Evolutionary conservation across 2,329 filamentous ascomycete genomes (phyloP).

Genomic region (Stagonosporopsis tanaceti): DNA sequence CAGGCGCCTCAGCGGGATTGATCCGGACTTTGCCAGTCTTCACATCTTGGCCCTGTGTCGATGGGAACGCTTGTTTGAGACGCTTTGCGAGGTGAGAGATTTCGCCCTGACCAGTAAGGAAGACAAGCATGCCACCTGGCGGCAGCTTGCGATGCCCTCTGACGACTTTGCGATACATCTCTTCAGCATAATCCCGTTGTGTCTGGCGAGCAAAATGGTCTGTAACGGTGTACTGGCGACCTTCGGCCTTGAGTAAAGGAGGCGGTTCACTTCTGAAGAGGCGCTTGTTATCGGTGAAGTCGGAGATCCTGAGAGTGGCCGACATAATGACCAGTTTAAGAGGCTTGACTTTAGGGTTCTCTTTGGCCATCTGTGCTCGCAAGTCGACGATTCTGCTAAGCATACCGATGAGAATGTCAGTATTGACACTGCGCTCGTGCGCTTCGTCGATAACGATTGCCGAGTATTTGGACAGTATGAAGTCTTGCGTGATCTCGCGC

Average conservation of each 20-base stretch:
- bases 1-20: slow-evolving; percentile 76
- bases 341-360: slow-evolving; percentile 74
- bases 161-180: slow-evolving; percentile 85
- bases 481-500: slow-evolving; percentile 88
- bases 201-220: slow-evolving; percentile 87
- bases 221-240: slow-evolving; percentile 88
- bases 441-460: slow-evolving; percentile 95
- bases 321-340: slow-evolving; percentile 98
- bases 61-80: slow-evolving; percentile 72
- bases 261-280: slow-evolving; percentile 79
- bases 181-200: slow-evolving; percentile 86
- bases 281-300: slow-evolving; percentile 83
- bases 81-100: slow-evolving; percentile 84
- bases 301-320: slow-evolving; percentile 87
- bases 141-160: slow-evolving; percentile 90
- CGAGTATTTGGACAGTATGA: slow-evolving; percentile 87
- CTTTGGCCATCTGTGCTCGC: slow-evolving; percentile 74
- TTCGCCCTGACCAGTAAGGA: slow-evolving; percentile 92
- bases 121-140: slow-evolving; percentile 89
- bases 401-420: slow-evolving; percentile 97
- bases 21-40: slow-evolving; percentile 75
- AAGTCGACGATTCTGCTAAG: slow-evolving; percentile 90
- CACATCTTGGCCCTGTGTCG: slow-evolving; percentile 55
- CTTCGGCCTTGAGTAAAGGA: slow-evolving; percentile 87
- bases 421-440: slow-evolving; percentile 96